Evolutionary conservation across 192 early-diverging fungal genomes (phyloP).

Genomic region (Paraglomus brasilianum): DNA sequence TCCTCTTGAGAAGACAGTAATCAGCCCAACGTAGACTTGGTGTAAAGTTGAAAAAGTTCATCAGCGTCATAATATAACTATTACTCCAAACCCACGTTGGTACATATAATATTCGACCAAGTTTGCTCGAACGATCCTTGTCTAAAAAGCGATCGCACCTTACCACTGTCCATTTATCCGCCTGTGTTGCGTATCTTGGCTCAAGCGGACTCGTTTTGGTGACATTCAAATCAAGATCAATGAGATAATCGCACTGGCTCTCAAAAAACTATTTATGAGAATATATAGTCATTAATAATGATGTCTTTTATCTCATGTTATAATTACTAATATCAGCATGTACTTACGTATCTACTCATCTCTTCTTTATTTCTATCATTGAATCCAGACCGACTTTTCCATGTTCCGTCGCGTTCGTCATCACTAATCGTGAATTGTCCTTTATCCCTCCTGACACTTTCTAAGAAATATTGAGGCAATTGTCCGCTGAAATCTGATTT

Average conservation of each 20-base stretch:
- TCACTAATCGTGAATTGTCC: background rate
- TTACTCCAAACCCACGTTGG: conserved; percentile 28
- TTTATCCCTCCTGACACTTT: conserved; percentile 35
- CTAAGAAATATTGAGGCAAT: conserved; percentile 78
- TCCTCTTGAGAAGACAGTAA: too few species aligned
- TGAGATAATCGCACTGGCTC: conserved; percentile 61
- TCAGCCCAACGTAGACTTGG: too few species aligned
- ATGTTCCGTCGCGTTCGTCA: conserved; percentile 32
- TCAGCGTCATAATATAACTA: too few species aligned
- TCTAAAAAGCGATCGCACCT: conserved; percentile 63
- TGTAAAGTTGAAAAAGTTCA: too few species aligned
- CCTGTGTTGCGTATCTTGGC: conserved; percentile 46
- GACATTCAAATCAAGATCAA: conserved; percentile 53
- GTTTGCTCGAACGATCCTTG: conserved; percentile 38
- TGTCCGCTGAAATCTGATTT: conserved; percentile 71
- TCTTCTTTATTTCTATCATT: conserved; percentile 72
- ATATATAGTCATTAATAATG: background rate
- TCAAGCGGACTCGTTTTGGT: conserved; percentile 33
- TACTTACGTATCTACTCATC: conserved; percentile 56
- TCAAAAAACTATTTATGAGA: conserved; percentile 43
- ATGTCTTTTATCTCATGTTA: too few species aligned
- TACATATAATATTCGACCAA: conserved; percentile 51
- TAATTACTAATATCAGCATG: background rate
- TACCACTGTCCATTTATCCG: conserved; percentile 50
- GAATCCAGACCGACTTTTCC: conserved; percentile 48